phyloP scores from a whole-genome alignment of 331 rosid genomes.

The Quercus tomentella region DNA sequence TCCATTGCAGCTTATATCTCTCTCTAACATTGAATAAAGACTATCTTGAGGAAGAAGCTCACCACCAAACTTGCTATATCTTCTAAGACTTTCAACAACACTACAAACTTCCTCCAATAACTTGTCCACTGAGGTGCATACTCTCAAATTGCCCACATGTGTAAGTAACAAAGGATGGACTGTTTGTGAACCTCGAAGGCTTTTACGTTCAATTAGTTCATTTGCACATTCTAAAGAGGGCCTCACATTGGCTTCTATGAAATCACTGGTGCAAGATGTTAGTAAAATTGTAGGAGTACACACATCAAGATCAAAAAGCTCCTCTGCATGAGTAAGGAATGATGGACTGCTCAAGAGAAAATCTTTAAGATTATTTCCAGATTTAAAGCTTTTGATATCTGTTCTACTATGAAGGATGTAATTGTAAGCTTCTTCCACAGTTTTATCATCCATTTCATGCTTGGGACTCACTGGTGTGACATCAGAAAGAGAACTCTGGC shows the following conservation, averaged over 20 bases:
- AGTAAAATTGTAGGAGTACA: slow-evolving; percentile 33
- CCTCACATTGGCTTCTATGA: slow-evolving; percentile 17
- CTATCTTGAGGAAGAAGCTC: slow-evolving; percentile 34
- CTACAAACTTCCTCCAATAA: slow-evolving; percentile 57
- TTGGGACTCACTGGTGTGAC: slow-evolving; percentile 25
- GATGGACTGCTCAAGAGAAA: slow-evolving; percentile 58
- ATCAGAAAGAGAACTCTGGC: slow-evolving; percentile 25
- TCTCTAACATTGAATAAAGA: slow-evolving; percentile 52
- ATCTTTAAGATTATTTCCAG: slow-evolving; percentile 27
- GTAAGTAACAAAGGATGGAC: slow-evolving; percentile 34
- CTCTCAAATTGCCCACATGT: slow-evolving; percentile 33
- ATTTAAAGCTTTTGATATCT: slow-evolving; percentile 10
- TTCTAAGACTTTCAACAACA: slow-evolving; percentile 43
- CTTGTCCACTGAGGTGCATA: slow-evolving; percentile 31
- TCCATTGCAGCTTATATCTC: slow-evolving; percentile 57
- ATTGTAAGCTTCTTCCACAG: slow-evolving; percentile 28
- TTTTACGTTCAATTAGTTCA: slow-evolving; percentile 53
- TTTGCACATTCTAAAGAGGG: slow-evolving; percentile 65
- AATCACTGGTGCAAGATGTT: slow-evolving; percentile 14
- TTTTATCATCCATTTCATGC: slow-evolving; percentile 16
- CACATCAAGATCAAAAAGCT: slow-evolving; percentile 45
- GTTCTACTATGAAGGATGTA: slow-evolving; percentile 5
- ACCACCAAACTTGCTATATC: slow-evolving; percentile 32
- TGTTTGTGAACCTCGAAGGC: slow-evolving; percentile 33
- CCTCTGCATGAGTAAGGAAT: slow-evolving; percentile 55